Evolutionary conservation across 345 rosid species (phyloP), one percentile per base, ranked within the genome.

Genomic region (Raphanus sativus): DNA sequence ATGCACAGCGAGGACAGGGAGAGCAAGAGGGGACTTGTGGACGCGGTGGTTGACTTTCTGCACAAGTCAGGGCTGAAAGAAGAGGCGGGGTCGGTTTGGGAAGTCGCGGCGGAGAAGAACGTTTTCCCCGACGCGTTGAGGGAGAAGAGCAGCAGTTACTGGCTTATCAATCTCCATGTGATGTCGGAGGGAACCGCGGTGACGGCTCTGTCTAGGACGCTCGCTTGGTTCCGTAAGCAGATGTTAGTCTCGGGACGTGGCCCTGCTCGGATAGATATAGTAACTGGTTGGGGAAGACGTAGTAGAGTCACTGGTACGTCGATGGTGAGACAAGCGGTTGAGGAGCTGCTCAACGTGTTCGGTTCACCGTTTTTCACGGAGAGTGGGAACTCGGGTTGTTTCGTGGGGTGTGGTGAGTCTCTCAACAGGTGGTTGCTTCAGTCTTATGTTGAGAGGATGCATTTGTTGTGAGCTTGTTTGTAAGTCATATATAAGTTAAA

Each of bases 1-100:
- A 90, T 94, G 94, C 98, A 85, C 80, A 90, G 97, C 69, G 97
- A 94, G 84, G 97, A 94, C 80, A 90, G 95, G 76, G 97, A 94
- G 87, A 92, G 98, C 88, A 94, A 94, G 83, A 84, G 97, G 79
- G 98, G 98, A 62, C 89, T 94, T 6, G 87, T 90, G 58, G 97
- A 94, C 71, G 88, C 97, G 2, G 90, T 91, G 69, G 92, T 91
- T 30, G 93, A 94, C 85, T 91, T 94, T 80, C 91, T 90, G 69
- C 97, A 91, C 81, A 94, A 91, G 81, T 89, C 97, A 2, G 97
- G 98, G 55, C 89, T 88, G 8, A 91, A 94, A 79, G 98, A 92
- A 71, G 95, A 92, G 80, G 98, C 97, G 2, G 92, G 95, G 60
- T 90, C 90, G 3, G 95, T 92, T 6, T 94, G 97, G 98, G 97